phyloP scores from a whole-genome alignment of 345 rosid genomes.

The Dovyalis caffra region DNA sequence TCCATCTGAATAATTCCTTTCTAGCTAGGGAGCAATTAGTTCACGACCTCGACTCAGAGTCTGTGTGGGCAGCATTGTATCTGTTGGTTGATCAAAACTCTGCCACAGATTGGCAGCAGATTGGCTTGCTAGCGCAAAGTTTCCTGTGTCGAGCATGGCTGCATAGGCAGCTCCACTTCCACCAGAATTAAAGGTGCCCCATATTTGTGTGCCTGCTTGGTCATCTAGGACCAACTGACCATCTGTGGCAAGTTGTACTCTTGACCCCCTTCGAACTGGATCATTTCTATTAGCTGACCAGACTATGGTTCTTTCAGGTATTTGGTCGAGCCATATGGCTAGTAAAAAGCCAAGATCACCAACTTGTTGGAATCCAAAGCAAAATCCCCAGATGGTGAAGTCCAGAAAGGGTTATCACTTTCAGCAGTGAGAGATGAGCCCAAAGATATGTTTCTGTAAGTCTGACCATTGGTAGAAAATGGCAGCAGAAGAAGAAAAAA shows the following conservation, averaged over 20 bases:
- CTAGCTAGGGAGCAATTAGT: slow-evolving; percentile 29
- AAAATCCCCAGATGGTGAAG: slow-evolving; percentile 48
- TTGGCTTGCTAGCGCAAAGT: slow-evolving; percentile 37
- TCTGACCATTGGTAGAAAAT: slow-evolving; percentile 24
- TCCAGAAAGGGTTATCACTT: slow-evolving; percentile 24
- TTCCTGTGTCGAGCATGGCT: slow-evolving; percentile 50
- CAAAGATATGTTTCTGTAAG: slow-evolving; percentile 15
- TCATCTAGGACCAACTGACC: slow-evolving; percentile 41
- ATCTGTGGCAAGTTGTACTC: slow-evolving; percentile 30
- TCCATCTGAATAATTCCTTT: slow-evolving; percentile 15
- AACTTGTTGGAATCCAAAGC: slow-evolving; percentile 47
- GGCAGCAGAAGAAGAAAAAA: slow-evolving; percentile 23
- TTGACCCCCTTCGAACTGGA: slow-evolving; percentile 11
- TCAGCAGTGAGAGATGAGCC: slow-evolving; percentile 34
- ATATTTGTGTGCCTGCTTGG: slow-evolving; percentile 23
- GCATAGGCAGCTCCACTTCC: slow-evolving; percentile 33
- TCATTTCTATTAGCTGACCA: slow-evolving; percentile 47
- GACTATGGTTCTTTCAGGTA: slow-evolving; percentile 41
- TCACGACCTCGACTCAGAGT: slow-evolving; percentile 10
- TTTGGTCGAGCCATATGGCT: slow-evolving; percentile 41
- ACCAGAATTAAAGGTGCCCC: slow-evolving; percentile 26
- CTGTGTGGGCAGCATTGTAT: slow-evolving; percentile 54
- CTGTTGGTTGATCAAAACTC: slow-evolving; percentile 51
- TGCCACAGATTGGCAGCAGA: slow-evolving; percentile 37
- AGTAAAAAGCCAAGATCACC: slow-evolving; percentile 23